phyloP scores from a whole-genome alignment of 106 monocot genomes.

The Dioscorea zingiberensis region DNA sequence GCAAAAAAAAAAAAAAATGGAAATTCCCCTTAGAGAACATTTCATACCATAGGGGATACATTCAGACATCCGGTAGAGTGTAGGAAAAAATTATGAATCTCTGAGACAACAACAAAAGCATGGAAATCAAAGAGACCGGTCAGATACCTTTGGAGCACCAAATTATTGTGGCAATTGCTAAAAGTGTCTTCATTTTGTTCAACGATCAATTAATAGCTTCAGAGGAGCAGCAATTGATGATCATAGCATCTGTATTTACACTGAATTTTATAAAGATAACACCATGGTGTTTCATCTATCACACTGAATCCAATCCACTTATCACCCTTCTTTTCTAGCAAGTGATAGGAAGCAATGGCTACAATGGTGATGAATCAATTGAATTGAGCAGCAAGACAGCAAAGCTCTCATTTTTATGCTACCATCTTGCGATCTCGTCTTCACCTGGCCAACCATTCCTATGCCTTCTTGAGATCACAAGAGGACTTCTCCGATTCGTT shows the following conservation, averaged over 20 bases:
- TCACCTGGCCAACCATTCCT: background rate
- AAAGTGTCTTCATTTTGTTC: background rate
- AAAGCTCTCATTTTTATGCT: background rate
- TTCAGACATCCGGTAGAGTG: background rate
- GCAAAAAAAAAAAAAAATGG: no score
- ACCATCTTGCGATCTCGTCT: constrained; percentile 3
- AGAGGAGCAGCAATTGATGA: background rate
- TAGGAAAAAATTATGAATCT: background rate
- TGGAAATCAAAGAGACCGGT: background rate
- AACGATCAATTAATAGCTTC: background rate
- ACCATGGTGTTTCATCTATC: background rate
- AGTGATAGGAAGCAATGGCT: no score
- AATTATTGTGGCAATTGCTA: background rate
- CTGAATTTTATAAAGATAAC: background rate
- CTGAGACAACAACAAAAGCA: background rate
- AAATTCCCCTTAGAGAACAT: no score
- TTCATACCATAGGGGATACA: background rate
- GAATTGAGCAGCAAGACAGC: background rate
- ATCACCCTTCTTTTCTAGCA: no score
- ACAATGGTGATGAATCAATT: background rate
- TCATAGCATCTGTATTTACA: background rate
- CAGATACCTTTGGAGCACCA: background rate
- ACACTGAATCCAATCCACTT: background rate
- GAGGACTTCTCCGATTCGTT: background rate
- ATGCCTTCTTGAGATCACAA: background rate